Conservation (phyloP, 495 filamentous ascomycete genomes). For the Lichina pygmaea region DNA sequence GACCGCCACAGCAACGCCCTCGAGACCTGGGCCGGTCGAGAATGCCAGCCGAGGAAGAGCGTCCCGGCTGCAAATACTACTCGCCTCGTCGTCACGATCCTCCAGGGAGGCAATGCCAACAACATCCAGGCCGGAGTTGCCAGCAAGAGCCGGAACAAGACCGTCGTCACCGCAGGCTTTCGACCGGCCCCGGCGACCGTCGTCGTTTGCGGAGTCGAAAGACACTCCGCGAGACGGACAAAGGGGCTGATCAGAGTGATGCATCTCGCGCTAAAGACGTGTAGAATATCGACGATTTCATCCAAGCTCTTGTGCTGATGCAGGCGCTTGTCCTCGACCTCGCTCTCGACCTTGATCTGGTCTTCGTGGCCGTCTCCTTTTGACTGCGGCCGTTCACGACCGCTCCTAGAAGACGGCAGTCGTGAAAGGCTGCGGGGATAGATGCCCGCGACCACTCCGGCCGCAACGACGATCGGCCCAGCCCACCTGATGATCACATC, state of each 20-base stretch:
- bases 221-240: constrained; percentile 66
- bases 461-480: constrained; percentile 60
- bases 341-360: constrained; percentile 16
- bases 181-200: constrained; percentile 57
- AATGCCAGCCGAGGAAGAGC: constrained; percentile 69
- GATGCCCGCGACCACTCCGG: constrained; percentile 67
- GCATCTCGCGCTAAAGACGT: constrained; percentile 65
- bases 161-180: constrained; percentile 61
- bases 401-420: constrained; percentile 60
- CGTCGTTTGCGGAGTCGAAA: constrained; percentile 73
- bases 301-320: constrained; percentile 70
- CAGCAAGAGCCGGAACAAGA: constrained; percentile 72
- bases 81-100: constrained; percentile 67
- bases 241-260: constrained; percentile 80
- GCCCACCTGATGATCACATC: constrained; percentile 51
- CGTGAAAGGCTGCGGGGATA: constrained; percentile 76
- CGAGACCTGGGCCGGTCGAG: constrained; percentile 57
- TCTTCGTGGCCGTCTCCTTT: constrained; percentile 12
- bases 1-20: constrained; percentile 84
- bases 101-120: constrained; percentile 53
- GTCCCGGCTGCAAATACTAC: constrained; percentile 60
- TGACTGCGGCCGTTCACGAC: constrained; percentile 20
- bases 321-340: constrained; percentile 29
- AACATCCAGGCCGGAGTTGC: constrained; percentile 70
- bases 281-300: constrained; percentile 83